Evolutionary conservation across 139 green algal genomes (phyloP).

Genomic region (Chlamydomonas schloesseri): DNA sequence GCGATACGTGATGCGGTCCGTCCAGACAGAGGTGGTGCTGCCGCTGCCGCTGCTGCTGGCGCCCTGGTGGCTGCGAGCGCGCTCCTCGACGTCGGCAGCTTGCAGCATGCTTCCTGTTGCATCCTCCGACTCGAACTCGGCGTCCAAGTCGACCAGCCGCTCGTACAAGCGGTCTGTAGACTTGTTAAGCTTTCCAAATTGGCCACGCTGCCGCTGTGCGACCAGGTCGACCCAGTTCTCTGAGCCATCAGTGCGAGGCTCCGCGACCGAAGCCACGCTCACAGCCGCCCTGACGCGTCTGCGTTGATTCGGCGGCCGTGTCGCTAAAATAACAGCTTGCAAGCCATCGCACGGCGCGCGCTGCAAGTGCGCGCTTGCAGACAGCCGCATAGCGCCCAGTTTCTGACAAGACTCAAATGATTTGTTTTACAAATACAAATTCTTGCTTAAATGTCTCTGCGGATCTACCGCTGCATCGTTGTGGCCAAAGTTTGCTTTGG

Average conservation of each 20-base stretch:
- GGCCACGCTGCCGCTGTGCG: not conserved
- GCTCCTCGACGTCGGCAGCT: not conserved
- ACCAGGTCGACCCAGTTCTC: not conserved
- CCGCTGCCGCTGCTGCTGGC: slow-evolving; percentile 19
- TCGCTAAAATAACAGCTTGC: too few relatives aligned
- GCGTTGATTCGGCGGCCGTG: too few relatives aligned
- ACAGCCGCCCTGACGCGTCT: too few relatives aligned
- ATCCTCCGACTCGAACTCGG: not conserved
- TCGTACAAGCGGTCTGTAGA: not conserved
- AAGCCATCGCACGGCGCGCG: too few relatives aligned
- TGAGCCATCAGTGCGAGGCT: too few relatives aligned
- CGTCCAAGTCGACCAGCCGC: not conserved
- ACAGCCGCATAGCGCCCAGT: too few relatives aligned
- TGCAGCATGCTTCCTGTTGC: too few relatives aligned
- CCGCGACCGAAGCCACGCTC: too few relatives aligned
- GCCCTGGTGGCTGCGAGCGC: not conserved
- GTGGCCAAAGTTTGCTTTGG: not conserved
- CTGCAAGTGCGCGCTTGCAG: too few relatives aligned
- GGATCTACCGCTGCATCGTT: not conserved
- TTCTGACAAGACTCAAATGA: too few relatives aligned
- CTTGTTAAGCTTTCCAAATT: not conserved
- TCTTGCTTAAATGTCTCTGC: too few relatives aligned
- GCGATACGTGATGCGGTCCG: not conserved
- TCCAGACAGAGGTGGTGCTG: not conserved
- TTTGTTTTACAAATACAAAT: too few relatives aligned